Base-by-base conservation (phyloP, 78 protist genomes). In the Dictyostelium intermedium region DNA sequence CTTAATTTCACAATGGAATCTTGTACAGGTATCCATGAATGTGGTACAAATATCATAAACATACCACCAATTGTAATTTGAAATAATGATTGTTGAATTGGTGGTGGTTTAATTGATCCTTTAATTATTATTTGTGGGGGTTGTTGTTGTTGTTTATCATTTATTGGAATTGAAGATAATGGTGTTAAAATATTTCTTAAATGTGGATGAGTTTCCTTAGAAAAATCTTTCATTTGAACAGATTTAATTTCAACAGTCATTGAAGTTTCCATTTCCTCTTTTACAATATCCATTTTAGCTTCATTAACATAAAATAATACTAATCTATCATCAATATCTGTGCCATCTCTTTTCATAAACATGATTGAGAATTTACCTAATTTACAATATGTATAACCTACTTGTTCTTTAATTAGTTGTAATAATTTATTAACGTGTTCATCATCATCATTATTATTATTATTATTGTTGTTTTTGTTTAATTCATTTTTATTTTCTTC, bases 91-190 rank as follows among this genome's bases (percentile, higher is more conserved):
- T 89, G 94, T 66, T 89, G 94, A 35, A 89, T 89, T 27, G 94
- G 94, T 18, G 94, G 94, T 69, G 94, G 94, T 53, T 80, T 89
- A 34, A 89, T 60, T 23, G 94, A 66, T 2, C 87, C 94, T 14
- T 34, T 80, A 45, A 89, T 89, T 13, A 81, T 43, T 4, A 89
- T 11, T 69, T 78, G 85, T 11, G 85, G 87, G 2, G 20, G 9
- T 56, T 13, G 16, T 61, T 76, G 27, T 35, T 23, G 0, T 66
- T 20, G 10, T 10, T 18, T 7, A 16, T 27, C 30, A 66, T 2
- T 5, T 2, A 73, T 35, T 73, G 45, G 16, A 2, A 5, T 13
- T 20, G 8, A 56, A 56, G 66, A 56, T 9, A 30, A 25, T 45
- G 85, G 94, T 27, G 56, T 69, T 13, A 89, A 34, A 9, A 89